A percentile compares a stretch with the other conserved stretches of the same genome.
Conservation (phyloP, 208 protist species). For the Trypanosomatidae sp. region DNA sequence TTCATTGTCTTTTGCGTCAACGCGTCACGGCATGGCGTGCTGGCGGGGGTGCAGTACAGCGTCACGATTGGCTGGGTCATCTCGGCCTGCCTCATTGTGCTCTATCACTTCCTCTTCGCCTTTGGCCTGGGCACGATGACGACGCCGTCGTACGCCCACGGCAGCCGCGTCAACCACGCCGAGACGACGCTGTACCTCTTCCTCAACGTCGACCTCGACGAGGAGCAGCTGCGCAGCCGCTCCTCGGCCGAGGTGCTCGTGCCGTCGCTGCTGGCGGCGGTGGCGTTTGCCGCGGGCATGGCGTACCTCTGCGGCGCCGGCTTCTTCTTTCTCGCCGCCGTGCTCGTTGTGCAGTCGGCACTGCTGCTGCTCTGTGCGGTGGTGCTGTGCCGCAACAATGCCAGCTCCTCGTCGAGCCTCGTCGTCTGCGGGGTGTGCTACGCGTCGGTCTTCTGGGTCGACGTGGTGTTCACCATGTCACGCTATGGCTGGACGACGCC, state of each 20-base stretch:
- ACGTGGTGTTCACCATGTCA: constrained; percentile 28
- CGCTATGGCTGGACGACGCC: constrained; percentile 15
- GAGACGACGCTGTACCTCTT: constrained; percentile 29
- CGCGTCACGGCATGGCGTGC: constrained; percentile 17
- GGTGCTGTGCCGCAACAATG: constrained; percentile 15
- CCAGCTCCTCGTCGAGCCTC: constrained; percentile 17
- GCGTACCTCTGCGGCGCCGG: constrained; percentile 17
- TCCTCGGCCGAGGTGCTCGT: constrained; percentile 22
- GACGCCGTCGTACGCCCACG: constrained; percentile 21
- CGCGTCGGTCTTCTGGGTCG: constrained; percentile 33
- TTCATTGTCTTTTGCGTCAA: constrained; percentile 58
- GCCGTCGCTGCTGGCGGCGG: constrained; percentile 9
- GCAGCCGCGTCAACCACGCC: constrained; percentile 40
- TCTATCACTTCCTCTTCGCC: constrained; percentile 41
- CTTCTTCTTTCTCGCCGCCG: constrained; percentile 24
- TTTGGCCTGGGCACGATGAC: constrained; percentile 28
- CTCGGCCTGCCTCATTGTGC: constrained; percentile 33
- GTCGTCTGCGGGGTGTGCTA: constrained; percentile 24
- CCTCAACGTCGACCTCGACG: constrained; percentile 28
- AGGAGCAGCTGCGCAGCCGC: constrained; percentile 10
- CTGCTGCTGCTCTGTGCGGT: constrained; percentile 14
- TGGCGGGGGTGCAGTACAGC: constrained; percentile 41
- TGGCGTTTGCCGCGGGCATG: constrained; percentile 28
- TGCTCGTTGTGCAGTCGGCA: constrained; percentile 15
- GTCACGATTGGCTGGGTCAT: constrained; percentile 57